phyloP scores from a whole-genome alignment of 495 filamentous ascomycete species.

The Niebla homalea region DNA sequence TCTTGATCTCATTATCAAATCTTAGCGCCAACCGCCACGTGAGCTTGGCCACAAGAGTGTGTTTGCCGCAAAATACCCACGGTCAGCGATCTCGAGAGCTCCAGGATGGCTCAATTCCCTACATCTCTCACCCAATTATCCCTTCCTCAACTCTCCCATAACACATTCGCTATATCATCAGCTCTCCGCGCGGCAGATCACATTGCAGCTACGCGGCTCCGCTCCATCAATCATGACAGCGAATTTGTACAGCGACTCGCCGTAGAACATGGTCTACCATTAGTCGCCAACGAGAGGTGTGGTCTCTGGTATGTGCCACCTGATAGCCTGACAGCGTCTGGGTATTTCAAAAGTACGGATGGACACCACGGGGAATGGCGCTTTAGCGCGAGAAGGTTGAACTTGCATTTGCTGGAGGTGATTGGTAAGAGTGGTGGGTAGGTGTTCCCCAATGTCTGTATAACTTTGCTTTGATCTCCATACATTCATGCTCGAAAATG shows the following conservation, averaged over 20 bases:
- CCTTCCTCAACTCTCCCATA: constrained; percentile 7
- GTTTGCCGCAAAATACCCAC: no score
- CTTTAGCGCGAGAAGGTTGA: constrained; percentile 73
- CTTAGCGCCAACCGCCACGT: no score
- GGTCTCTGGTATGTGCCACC: constrained; percentile 91
- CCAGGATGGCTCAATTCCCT: background rate
- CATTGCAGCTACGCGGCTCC: constrained; percentile 48
- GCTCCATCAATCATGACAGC: constrained; percentile 56
- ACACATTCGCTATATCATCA: constrained; percentile 16
- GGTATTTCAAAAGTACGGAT: constrained; percentile 97
- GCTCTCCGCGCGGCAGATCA: constrained; percentile 23
- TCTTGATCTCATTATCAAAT: no score
- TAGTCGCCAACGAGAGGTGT: constrained; percentile 88
- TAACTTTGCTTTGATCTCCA: constrained; percentile 7
- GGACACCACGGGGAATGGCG: constrained; percentile 83
- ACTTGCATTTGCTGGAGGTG: constrained; percentile 60
- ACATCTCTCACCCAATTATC: background rate
- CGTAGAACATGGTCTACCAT: constrained; percentile 44
- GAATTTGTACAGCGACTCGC: constrained; percentile 48
- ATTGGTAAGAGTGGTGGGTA: constrained; percentile 52
- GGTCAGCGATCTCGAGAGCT: no score
- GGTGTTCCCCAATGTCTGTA: constrained; percentile 8
- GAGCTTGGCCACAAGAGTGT: no score
- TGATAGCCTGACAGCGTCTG: constrained; percentile 48
- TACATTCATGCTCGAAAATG: background rate